Conservation (phyloP, 1,284 basidiomycete genomes). For the Puccinia sorghi region DNA sequence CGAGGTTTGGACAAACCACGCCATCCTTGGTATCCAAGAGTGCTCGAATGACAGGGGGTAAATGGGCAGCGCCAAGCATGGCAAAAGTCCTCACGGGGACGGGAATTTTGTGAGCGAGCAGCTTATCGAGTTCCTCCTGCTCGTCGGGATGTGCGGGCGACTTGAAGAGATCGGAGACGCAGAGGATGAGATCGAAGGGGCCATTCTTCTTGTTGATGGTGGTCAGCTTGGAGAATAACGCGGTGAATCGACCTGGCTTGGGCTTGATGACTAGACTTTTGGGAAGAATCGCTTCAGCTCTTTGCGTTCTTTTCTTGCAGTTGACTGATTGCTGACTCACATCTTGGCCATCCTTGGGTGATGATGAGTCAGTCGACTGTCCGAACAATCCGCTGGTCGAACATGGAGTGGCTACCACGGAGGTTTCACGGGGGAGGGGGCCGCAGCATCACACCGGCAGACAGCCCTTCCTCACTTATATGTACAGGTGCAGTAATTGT, state of each 20-base stretch:
- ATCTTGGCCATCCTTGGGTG: constrained; percentile 18
- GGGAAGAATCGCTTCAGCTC: constrained; percentile 42
- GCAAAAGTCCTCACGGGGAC: constrained; percentile 50
- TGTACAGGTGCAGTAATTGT: too few relatives aligned
- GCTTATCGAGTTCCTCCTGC: constrained; percentile 64
- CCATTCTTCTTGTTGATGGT: constrained; percentile 90
- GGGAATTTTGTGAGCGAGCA: constrained; percentile 68
- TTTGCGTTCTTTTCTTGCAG: too few relatives aligned
- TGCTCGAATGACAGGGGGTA: constrained; percentile 4
- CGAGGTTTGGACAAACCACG: constrained; percentile 36
- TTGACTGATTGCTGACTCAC: not conserved
- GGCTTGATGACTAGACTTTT: constrained; percentile 81
- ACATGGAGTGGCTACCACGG: too few relatives aligned
- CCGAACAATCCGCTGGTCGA: not conserved
- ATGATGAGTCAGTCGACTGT: not conserved
- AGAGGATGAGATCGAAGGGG: constrained; percentile 84
- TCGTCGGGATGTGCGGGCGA: constrained; percentile 62
- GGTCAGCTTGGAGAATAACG: constrained; percentile 77
- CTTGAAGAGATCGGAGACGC: constrained; percentile 88
- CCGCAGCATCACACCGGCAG: too few relatives aligned
- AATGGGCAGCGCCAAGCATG: constrained; percentile 21
- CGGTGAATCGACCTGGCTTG: constrained; percentile 71
- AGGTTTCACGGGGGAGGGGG: too few relatives aligned
- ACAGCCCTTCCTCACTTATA: too few relatives aligned
- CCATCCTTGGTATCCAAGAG: constrained; percentile 11